phyloP scores from a whole-genome alignment of 192 early-diverging fungal genomes.

The Lobosporangium transversale region DNA sequence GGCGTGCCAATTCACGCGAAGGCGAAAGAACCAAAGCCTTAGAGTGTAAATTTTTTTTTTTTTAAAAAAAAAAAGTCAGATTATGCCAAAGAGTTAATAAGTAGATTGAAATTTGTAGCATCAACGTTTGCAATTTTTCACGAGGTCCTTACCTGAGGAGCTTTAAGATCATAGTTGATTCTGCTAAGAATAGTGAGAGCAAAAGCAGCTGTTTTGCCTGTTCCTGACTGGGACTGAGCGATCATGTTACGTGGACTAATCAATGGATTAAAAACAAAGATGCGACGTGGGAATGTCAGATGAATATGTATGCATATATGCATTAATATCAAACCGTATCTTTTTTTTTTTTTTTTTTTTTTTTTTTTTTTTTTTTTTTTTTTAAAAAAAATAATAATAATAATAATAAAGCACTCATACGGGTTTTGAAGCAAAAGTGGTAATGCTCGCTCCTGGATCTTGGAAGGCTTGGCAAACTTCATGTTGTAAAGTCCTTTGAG shows the following conservation, averaged over 20 bases:
- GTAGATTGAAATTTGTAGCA: too few relatives aligned
- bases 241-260: constrained; percentile 95
- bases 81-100: too few relatives aligned
- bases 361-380: too few relatives aligned
- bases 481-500: constrained; percentile 94
- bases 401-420: constrained; percentile 43
- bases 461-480: constrained; percentile 93
- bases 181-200: constrained; percentile 91
- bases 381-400: too few relatives aligned
- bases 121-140: neutral
- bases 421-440: constrained; percentile 89
- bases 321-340: too few relatives aligned
- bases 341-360: too few relatives aligned
- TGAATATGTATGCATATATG: too few relatives aligned
- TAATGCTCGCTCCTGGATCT: constrained; percentile 95
- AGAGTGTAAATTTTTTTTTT: neutral
- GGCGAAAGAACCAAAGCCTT: constrained; percentile 90
- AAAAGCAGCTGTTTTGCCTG: constrained; percentile 98
- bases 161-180: constrained; percentile 72
- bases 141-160: constrained; percentile 66
- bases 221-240: constrained; percentile 97
- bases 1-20: constrained; percentile 92
- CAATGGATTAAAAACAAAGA: too few relatives aligned
- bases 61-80: too few relatives aligned
- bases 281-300: too few relatives aligned